These are phyloP conservation scores for Trametes sp. DNA, from an alignment of 1,284 basidiomycete species.

Conservation along the genomic window DNA sequence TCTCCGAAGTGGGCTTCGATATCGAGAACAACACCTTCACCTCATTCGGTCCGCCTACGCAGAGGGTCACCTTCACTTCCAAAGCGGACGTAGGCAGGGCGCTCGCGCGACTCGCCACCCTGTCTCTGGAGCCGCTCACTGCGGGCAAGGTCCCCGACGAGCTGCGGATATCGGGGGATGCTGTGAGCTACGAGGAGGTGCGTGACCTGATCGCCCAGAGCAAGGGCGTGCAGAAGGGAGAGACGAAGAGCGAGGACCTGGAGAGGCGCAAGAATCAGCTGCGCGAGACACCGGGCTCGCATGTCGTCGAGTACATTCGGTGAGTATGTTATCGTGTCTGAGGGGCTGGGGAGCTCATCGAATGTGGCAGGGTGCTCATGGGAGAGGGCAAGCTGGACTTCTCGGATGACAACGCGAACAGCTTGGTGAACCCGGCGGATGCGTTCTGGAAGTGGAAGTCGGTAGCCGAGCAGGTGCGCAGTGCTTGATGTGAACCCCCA, in stretches of 20 bases:
- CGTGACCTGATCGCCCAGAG: constrained; percentile 30
- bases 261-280: constrained; percentile 20
- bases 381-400: constrained; percentile 42
- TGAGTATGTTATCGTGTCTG: not conserved
- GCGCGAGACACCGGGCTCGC: constrained; percentile 2
- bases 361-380: constrained; percentile 34
- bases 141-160: constrained; percentile 36
- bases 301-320: constrained; percentile 22
- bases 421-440: constrained; percentile 38
- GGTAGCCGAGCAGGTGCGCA: constrained; percentile 31
- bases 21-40: constrained; percentile 33
- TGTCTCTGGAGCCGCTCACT: constrained; percentile 34
- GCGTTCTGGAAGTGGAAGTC: constrained; percentile 41
- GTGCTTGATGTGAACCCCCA: not conserved
- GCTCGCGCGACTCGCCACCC: constrained; percentile 38
- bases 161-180: constrained; percentile 34
- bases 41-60: constrained; percentile 32
- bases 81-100: constrained; percentile 37
- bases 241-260: constrained; percentile 31
- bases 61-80: constrained; percentile 33
- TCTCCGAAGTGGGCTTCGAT: constrained; percentile 39
- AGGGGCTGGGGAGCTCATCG: not conserved
- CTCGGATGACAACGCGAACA: constrained; percentile 37
- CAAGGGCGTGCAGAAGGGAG: constrained; percentile 24
- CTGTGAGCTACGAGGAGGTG: constrained; percentile 27